These are phyloP conservation scores for Eimeria maxima DNA, from an alignment of 169 alveolate genomes.

Conservation along the genomic window DNA sequence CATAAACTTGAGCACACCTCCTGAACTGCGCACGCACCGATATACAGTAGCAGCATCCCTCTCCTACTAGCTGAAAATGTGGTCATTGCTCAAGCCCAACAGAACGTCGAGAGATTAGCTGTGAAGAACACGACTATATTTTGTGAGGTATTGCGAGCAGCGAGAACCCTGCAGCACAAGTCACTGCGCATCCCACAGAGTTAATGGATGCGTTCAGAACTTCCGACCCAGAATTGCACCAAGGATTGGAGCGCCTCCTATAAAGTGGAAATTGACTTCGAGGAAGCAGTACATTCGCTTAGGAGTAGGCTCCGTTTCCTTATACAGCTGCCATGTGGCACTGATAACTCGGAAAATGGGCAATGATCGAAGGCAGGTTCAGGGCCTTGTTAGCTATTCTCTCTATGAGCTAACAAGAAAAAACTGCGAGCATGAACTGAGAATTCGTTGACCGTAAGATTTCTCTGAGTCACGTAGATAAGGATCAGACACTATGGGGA, in stretches of 20 bases:
- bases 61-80: not conserved
- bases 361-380: no score
- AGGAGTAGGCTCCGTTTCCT: no score
- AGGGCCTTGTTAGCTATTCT: no score
- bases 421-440: not conserved
- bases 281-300: not conserved
- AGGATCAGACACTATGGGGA: not conserved
- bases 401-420: no score
- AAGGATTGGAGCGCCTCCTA: not conserved
- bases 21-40: not conserved
- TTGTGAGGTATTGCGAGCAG: not conserved
- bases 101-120: not conserved
- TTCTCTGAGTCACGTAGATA: not conserved
- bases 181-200: not conserved
- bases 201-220: not conserved
- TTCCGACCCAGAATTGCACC: not conserved
- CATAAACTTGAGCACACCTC: no score
- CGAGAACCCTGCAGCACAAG: no score
- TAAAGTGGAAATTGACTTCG: not conserved
- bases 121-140: not conserved
- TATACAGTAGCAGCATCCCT: not conserved
- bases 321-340: no score
- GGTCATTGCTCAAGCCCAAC: not conserved
- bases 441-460: not conserved
- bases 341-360: no score